Evolutionary conservation across 495 filamentous ascomycete species (phyloP).

Genomic region (Aspergillus ellipticus): DNA sequence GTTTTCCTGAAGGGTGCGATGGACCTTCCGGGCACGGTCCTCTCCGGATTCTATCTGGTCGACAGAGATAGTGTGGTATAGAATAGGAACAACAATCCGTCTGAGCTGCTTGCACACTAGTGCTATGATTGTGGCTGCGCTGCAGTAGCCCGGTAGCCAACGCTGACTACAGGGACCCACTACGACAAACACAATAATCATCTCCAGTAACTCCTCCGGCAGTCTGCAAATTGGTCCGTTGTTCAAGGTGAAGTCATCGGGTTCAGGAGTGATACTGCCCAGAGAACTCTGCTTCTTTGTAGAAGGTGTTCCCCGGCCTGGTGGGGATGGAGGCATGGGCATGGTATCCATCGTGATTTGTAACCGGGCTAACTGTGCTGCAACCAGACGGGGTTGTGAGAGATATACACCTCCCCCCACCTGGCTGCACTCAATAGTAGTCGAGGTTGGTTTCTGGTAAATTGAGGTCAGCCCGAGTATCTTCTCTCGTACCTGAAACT

Average conservation of each 20-base stretch:
- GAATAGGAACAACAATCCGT: neutral
- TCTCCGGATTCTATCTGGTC: neutral
- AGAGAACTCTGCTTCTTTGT: neutral
- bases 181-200: neutral
- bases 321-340: too few relatives aligned
- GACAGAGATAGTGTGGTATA: neutral
- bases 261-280: neutral
- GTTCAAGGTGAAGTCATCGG: neutral
- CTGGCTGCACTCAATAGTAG: too few relatives aligned
- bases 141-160: neutral
- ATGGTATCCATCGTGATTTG: too few relatives aligned
- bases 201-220: neutral
- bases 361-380: too few relatives aligned
- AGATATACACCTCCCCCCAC: too few relatives aligned
- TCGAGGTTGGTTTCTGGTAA: too few relatives aligned
- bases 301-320: too few relatives aligned
- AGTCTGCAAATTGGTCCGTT: neutral
- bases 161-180: neutral
- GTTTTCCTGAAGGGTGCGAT: neutral
- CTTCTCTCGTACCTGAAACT: too few relatives aligned
- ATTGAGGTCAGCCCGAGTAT: too few relatives aligned
- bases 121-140: neutral
- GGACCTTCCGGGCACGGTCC: neutral
- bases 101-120: neutral
- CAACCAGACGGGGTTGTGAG: too few relatives aligned